phyloP scores from a whole-genome alignment of 2,329 filamentous ascomycete genomes.

The Dactylellina leptospora region DNA sequence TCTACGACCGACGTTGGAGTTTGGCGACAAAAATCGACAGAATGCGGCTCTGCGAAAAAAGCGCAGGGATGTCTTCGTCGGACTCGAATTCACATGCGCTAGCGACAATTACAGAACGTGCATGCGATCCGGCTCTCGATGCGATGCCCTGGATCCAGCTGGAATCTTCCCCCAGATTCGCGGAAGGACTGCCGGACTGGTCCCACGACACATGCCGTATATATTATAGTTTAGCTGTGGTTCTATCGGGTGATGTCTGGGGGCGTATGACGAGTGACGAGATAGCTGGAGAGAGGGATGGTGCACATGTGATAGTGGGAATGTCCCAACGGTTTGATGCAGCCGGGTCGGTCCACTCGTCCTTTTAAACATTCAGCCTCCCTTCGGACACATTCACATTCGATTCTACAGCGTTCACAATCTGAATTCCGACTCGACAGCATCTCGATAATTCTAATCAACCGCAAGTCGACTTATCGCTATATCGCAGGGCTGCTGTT shows the following conservation, averaged over 20 bases:
- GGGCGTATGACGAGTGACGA: slow-evolving; percentile 8
- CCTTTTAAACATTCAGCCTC: too few species aligned
- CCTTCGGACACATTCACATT: too few species aligned
- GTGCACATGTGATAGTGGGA: background rate
- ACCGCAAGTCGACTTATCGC: too few species aligned
- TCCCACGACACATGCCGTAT: too few species aligned
- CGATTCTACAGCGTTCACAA: too few species aligned
- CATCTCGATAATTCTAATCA: too few species aligned
- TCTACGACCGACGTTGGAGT: background rate
- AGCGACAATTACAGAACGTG: background rate
- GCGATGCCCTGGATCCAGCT: slow-evolving; percentile 10
- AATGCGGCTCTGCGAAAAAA: background rate
- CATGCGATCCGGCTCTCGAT: slow-evolving; percentile 7
- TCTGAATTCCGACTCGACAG: background rate
- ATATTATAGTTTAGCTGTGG: too few species aligned
- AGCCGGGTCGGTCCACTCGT: too few species aligned
- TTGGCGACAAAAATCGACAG: slow-evolving; percentile 28
- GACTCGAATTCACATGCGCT: background rate
- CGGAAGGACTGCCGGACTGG: too few species aligned
- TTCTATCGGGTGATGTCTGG: slow-evolving; percentile 3
- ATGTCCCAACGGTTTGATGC: slow-evolving; percentile 4
- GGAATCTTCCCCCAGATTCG: too few species aligned
- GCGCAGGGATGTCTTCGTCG: background rate
- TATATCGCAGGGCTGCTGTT: too few species aligned
- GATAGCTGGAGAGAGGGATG: background rate